Evolutionary conservation across 225 moss, liverwort and hornwort species (phyloP).

Genomic region (Polytrichum commune): DNA sequence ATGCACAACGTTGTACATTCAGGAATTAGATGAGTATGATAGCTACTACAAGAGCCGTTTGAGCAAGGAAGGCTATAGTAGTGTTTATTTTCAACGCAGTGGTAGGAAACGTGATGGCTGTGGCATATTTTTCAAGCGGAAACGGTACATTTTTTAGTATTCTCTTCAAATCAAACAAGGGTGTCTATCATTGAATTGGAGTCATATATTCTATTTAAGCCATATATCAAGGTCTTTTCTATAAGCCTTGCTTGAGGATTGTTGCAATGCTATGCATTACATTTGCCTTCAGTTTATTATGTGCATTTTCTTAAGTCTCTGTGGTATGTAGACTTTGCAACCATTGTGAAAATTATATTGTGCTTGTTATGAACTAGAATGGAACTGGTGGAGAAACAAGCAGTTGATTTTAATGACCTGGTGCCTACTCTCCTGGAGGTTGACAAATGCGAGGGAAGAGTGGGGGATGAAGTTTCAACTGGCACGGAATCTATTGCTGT

Average conservation of each 20-base stretch:
- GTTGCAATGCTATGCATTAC: no score
- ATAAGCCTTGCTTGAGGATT: neutral
- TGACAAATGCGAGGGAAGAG: slow-evolving; percentile 16
- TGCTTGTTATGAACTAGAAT: slow-evolving; percentile 33
- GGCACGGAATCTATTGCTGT: slow-evolving; percentile 12
- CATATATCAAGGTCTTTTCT: neutral
- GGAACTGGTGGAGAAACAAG: slow-evolving; percentile 61
- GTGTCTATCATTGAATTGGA: neutral
- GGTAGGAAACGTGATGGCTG: slow-evolving; percentile 88
- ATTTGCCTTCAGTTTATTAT: no score
- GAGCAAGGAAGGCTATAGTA: slow-evolving; percentile 59
- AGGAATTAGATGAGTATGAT: slow-evolving; percentile 87
- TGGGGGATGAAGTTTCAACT: slow-evolving; percentile 27
- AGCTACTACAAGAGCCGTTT: slow-evolving; percentile 64
- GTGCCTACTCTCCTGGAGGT: slow-evolving; percentile 38
- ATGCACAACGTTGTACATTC: slow-evolving; percentile 10
- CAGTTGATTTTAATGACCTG: slow-evolving; percentile 80
- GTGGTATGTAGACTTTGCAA: no score
- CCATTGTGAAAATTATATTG: no score
- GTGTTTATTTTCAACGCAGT: slow-evolving; percentile 77
- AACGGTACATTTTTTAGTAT: slow-evolving; percentile 28
- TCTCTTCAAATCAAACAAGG: no score
- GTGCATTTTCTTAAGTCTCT: no score
- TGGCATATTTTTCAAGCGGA: slow-evolving; percentile 75
- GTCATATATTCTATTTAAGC: neutral